phyloP scores from a whole-genome alignment of 345 rosid genomes.

The Boechera stricta region DNA sequence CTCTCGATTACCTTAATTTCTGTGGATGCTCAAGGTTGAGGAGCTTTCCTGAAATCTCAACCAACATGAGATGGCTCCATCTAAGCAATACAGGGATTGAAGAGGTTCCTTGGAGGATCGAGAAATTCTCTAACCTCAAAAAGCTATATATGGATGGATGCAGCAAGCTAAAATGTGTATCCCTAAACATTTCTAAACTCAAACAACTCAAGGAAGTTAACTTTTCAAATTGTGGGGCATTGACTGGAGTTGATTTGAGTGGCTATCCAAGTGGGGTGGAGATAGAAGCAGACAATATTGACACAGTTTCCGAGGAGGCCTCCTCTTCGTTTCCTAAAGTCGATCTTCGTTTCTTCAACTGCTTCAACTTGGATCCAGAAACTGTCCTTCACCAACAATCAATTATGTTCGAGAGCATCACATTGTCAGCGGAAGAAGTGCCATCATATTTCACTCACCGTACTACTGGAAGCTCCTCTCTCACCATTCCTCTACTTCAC shows the following conservation, averaged over 20 bases:
- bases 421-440: not conserved
- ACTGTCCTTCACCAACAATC: not conserved
- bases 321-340: too few relatives aligned
- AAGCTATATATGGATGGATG: accelerated
- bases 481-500: not conserved
- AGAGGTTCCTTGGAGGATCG: not conserved
- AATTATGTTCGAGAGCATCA: not conserved
- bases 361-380: not conserved
- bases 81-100: not conserved
- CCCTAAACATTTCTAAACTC: not conserved
- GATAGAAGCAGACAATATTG: too few relatives aligned
- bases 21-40: not conserved
- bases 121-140: not conserved
- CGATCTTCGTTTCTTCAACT: too few relatives aligned
- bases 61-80: not conserved
- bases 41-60: not conserved
- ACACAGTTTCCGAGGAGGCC: too few relatives aligned
- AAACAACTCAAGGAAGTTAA: not conserved
- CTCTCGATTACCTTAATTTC: not conserved
- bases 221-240: not conserved
- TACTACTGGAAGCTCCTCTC: not conserved
- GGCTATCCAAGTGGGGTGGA: too few relatives aligned
- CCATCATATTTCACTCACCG: slow-evolving; percentile 5
- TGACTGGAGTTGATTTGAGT: not conserved
- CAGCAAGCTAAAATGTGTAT: not conserved